A percentile compares a stretch with the other conserved stretches of the same genome.
Evolutionary conservation across 768 basidiomycete genomes (phyloP).

Genomic region (Boletus edulis): DNA sequence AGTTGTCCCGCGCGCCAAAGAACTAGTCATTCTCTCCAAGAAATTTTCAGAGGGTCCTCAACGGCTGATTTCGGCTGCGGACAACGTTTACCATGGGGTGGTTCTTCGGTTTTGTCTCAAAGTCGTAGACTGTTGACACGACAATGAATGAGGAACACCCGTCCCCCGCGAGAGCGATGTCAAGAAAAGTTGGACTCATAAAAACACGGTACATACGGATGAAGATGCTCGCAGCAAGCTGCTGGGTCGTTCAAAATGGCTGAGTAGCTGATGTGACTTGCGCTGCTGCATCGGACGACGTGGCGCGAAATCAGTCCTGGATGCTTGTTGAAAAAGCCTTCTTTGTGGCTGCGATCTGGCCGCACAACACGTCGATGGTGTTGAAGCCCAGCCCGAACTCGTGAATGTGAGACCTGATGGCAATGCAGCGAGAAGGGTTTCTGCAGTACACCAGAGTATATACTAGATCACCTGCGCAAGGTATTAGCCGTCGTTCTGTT

Average conservation of each 20-base stretch:
- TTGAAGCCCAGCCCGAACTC: conserved; percentile 28
- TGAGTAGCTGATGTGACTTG: conserved; percentile 30
- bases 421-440: too few species aligned
- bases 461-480: too few species aligned
- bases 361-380: conserved; percentile 34
- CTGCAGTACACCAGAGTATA: too few species aligned
- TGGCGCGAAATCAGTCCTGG: too few species aligned
- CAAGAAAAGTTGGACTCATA: neutral
- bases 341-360: conserved; percentile 36
- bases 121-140: conserved; percentile 13
- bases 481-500: too few species aligned
- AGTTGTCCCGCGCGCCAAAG: neutral
- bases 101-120: too few species aligned
- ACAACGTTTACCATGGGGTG: too few species aligned
- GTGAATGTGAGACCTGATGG: too few species aligned
- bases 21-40: conserved; percentile 13
- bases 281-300: conserved; percentile 29
- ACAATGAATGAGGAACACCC: conserved; percentile 30
- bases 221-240: conserved; percentile 20
- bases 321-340: conserved; percentile 33
- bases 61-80: too few species aligned
- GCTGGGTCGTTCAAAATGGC: conserved; percentile 27
- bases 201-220: conserved; percentile 7
- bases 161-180: neutral
- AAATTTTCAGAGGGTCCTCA: conserved; percentile 14